Conservation (phyloP, 164 flowering plant genomes). For the Cinnamomum chago region DNA sequence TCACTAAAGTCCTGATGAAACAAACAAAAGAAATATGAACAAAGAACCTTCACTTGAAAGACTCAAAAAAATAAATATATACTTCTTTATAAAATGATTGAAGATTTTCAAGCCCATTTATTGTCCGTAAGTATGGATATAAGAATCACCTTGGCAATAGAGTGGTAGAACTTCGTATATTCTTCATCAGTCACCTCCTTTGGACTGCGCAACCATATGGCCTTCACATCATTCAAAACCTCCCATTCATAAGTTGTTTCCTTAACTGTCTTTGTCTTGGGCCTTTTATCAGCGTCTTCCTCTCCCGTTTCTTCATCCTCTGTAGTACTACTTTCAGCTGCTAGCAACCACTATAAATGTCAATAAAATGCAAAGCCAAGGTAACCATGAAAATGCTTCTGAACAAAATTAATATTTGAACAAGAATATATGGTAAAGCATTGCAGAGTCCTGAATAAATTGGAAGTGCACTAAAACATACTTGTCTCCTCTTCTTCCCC, state of each 20-base stretch:
- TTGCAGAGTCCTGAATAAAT: no score
- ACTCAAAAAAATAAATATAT: not conserved
- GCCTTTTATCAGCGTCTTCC: slow-evolving; percentile 78
- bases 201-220: slow-evolving; percentile 90
- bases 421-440: not conserved
- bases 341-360: slow-evolving; percentile 8
- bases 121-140: not conserved
- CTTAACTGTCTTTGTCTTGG: slow-evolving; percentile 78
- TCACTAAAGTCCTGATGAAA: slow-evolving; percentile 73
- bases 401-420: not conserved
- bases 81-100: not conserved
- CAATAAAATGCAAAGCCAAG: slow-evolving; percentile 1
- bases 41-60: slow-evolving; percentile 4
- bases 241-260: slow-evolving; percentile 94
- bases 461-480: slow-evolving; percentile 21
- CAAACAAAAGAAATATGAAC: slow-evolving; percentile 2
- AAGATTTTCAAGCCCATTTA: not conserved
- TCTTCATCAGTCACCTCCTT: slow-evolving; percentile 98
- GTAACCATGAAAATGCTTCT: slow-evolving; percentile 1
- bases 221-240: slow-evolving; percentile 88
- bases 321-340: slow-evolving; percentile 60
- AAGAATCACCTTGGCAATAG: slow-evolving; percentile 77
- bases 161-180: slow-evolving; percentile 81
- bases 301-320: slow-evolving; percentile 71
- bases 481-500: slow-evolving; percentile 67